Conservation (phyloP, 2,329 filamentous ascomycete genomes). For the Penicillium sp. region DNA sequence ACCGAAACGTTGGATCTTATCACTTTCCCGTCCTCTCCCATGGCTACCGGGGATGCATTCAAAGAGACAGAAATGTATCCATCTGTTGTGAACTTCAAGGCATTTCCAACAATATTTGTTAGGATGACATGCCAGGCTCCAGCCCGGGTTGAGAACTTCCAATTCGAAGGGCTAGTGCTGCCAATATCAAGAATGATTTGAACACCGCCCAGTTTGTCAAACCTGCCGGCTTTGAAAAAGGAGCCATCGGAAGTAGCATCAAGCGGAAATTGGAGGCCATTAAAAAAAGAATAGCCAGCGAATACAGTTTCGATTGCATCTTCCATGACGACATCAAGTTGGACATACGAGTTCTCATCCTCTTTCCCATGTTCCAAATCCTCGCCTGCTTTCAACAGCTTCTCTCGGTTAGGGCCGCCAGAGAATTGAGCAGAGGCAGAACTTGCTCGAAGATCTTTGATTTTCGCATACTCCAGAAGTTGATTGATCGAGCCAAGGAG, state of each 20-base stretch:
- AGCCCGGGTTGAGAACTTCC: constrained; percentile 48
- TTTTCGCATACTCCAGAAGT: constrained; percentile 29
- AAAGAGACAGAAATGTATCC: constrained; percentile 44
- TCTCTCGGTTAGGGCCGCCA: neutral
- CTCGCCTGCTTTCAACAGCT: neutral
- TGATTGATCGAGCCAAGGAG: constrained; percentile 45
- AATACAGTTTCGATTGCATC: constrained; percentile 25
- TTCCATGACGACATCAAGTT: constrained; percentile 23
- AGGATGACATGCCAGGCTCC: constrained; percentile 50
- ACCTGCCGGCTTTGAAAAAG: neutral
- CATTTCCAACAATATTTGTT: constrained; percentile 52
- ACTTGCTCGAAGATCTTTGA: constrained; percentile 14
- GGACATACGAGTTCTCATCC: neutral
- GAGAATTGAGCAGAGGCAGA: constrained; percentile 1
- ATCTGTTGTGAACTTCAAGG: constrained; percentile 48
- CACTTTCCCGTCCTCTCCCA: neutral
- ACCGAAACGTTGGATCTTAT: constrained; percentile 2
- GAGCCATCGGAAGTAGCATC: constrained; percentile 6
- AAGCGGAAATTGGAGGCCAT: constrained; percentile 3
- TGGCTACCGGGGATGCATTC: constrained; percentile 11
- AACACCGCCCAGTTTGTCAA: constrained; percentile 1
- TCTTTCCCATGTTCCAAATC: neutral
- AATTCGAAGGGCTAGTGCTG: constrained; percentile 37
- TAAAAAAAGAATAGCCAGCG: constrained; percentile 24
- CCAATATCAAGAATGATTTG: constrained; percentile 44